These are phyloP conservation scores for Austroboletus niveus DNA, from an alignment of 1,284 basidiomycete genomes.

Conservation along the genomic window DNA sequence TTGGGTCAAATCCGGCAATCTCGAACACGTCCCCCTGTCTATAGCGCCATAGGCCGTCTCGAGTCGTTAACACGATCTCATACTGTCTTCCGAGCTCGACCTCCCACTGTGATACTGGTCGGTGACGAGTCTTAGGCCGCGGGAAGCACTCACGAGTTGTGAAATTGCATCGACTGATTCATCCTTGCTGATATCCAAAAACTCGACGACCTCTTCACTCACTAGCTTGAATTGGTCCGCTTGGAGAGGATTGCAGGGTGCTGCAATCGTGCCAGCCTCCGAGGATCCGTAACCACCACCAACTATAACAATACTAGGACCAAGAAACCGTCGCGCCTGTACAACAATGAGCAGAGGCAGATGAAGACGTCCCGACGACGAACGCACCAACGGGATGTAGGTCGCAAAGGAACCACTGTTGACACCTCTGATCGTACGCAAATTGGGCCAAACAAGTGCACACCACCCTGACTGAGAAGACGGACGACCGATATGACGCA, in stretches of 20 bases:
- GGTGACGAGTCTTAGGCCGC: background rate
- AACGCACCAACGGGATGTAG: background rate
- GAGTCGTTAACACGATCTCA: slow-evolving; percentile 20
- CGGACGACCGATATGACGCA: slow-evolving; percentile 17
- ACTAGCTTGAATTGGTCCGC: background rate
- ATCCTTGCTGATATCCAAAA: slow-evolving; percentile 6
- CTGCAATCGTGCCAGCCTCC: background rate
- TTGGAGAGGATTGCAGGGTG: background rate
- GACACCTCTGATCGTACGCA: background rate
- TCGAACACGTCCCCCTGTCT: slow-evolving; percentile 22
- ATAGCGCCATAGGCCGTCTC: slow-evolving; percentile 26
- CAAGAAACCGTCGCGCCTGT: background rate
- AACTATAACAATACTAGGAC: background rate
- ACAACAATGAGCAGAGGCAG: background rate
- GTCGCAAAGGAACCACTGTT: background rate
- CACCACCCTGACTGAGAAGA: slow-evolving; percentile 19
- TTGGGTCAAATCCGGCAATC: slow-evolving; percentile 19
- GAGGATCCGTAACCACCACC: background rate
- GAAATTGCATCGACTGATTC: background rate
- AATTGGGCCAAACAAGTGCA: slow-evolving; percentile 11
- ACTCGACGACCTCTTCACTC: slow-evolving; percentile 8
- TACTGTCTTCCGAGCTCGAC: slow-evolving; percentile 15
- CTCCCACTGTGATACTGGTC: slow-evolving; percentile 18
- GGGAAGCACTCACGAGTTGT: background rate
- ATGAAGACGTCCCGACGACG: background rate